phyloP scores from a whole-genome alignment of 169 alveolate species.

The Plasmodium vivax region DNA sequence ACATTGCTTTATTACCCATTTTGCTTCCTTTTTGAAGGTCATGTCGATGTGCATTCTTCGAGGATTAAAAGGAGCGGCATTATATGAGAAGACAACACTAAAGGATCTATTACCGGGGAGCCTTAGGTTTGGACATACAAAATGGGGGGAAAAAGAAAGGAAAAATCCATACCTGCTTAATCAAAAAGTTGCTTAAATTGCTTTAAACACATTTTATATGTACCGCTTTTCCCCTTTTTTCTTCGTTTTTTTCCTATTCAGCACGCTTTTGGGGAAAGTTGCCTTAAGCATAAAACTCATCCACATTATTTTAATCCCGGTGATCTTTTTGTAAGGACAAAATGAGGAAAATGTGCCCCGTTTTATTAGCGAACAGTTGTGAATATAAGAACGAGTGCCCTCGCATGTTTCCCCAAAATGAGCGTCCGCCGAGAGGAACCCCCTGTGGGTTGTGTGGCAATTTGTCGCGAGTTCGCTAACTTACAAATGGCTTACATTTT shows the following conservation, averaged over 20 bases:
- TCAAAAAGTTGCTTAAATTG: background rate
- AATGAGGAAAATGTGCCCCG: background rate
- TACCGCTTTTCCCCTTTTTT: background rate
- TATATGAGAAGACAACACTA: constrained; percentile 8
- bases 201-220: background rate
- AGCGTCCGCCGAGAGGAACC: background rate
- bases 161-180: background rate
- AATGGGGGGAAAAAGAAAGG: background rate
- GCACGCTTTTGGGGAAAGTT: constrained; percentile 8
- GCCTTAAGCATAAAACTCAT: constrained; percentile 3
- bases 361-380: background rate
- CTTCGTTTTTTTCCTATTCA: constrained; percentile 5
- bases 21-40: constrained; percentile 26
- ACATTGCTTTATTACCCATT: background rate
- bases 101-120: constrained; percentile 28
- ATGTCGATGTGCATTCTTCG: constrained; percentile 39
- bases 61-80: constrained; percentile 50
- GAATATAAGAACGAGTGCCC: background rate
- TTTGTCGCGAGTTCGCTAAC: background rate
- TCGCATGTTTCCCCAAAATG: background rate
- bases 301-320: constrained; percentile 6
- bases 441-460: background rate
- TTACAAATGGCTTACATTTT: background rate
- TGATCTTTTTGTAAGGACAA: constrained; percentile 20
- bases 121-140: constrained; percentile 8